Evolutionary conservation across 129 eudicot species (phyloP).

Genomic region (Flaveria robusta): DNA sequence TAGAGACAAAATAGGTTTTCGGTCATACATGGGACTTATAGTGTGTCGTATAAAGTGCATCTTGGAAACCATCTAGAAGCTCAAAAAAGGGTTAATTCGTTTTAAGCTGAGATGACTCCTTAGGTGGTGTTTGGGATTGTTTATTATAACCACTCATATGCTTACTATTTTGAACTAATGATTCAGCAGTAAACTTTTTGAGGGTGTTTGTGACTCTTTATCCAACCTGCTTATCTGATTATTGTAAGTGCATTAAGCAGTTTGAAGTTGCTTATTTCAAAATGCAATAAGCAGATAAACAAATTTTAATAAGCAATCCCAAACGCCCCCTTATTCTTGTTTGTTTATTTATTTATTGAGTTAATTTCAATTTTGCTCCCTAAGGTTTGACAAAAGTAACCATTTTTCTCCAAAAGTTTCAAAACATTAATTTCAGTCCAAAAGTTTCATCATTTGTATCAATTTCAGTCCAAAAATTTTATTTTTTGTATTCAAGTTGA

Average conservation of each 20-base stretch:
- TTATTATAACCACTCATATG: neutral
- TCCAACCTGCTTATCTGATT: constrained; percentile 1
- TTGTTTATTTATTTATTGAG: neutral
- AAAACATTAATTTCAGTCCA: too few relatives aligned
- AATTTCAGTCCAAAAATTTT: too few relatives aligned
- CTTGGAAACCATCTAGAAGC: constrained; percentile 4
- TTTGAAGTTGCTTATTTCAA: neutral
- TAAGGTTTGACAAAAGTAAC: too few relatives aligned
- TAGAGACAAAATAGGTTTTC: neutral
- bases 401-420: too few relatives aligned
- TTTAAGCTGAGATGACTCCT: neutral
- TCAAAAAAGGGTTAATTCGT: neutral
- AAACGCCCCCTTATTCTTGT: neutral
- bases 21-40: neutral
- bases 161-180: neutral
- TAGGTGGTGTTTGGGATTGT: neutral
- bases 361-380: too few relatives aligned
- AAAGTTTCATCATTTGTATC: too few relatives aligned
- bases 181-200: neutral
- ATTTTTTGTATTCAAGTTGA: too few relatives aligned
- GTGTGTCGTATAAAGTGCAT: neutral
- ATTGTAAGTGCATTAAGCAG: neutral
- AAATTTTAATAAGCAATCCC: neutral
- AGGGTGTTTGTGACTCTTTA: constrained; percentile 5
- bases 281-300: neutral